phyloP scores from a whole-genome alignment of 495 filamentous ascomycete genomes.

The Pseudotulostoma volvatum region DNA sequence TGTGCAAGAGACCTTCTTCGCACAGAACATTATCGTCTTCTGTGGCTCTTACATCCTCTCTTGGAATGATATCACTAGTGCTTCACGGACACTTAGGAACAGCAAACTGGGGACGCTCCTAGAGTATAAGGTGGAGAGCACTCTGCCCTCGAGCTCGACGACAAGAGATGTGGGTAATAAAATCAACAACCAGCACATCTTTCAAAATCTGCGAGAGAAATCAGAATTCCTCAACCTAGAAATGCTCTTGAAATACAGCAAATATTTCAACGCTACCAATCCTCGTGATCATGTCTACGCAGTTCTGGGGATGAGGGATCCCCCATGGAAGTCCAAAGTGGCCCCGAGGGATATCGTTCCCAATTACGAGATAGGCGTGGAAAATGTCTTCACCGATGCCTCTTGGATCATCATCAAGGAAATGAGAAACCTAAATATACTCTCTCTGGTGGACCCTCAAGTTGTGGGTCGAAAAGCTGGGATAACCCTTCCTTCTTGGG shows the following conservation, averaged over 20 bases:
- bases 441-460: background rate
- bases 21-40: background rate
- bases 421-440: background rate
- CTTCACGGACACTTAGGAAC: background rate
- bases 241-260: background rate
- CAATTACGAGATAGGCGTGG: background rate
- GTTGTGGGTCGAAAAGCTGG: background rate
- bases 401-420: background rate
- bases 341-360: too few species aligned
- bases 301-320: background rate
- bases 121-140: background rate
- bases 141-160: too few species aligned
- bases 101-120: background rate
- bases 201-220: background rate
- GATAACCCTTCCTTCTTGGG: background rate
- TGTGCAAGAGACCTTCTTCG: background rate
- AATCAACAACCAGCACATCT: background rate
- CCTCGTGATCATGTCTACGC: background rate
- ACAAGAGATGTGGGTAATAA: too few species aligned
- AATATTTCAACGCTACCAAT: background rate
- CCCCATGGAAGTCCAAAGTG: too few species aligned
- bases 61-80: background rate
- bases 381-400: background rate
- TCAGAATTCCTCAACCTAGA: background rate
- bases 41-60: background rate